Percentiles rank a stretch among this genome's conserved stretches.
Conservation (phyloP, 2,329 filamentous ascomycete species). For the Mycosphaerella arachidis region DNA sequence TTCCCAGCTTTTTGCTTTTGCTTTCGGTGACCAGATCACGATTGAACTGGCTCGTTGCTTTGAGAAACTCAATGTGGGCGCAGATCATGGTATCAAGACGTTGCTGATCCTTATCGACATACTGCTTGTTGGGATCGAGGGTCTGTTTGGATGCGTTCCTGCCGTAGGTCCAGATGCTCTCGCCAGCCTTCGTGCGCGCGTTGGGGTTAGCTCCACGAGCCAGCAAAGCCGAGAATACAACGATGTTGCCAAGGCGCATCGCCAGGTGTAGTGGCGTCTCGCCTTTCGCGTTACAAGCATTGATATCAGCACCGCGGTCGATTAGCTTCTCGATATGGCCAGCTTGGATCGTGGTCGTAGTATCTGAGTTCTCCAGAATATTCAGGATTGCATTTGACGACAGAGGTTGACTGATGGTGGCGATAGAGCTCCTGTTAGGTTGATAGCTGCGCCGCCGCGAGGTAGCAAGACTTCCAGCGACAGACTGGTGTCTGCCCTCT, state of each 20-base stretch:
- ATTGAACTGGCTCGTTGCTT: conserved; percentile 5
- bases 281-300: conserved; percentile 1
- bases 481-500: not conserved
- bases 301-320: conserved; percentile 1
- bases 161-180: conserved; percentile 7
- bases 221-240: conserved; percentile 2
- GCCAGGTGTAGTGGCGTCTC: conserved; percentile 7
- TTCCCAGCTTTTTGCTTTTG: not conserved
- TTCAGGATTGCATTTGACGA: not conserved
- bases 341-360: not conserved
- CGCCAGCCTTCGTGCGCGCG: conserved; percentile 1
- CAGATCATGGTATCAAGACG: conserved; percentile 1
- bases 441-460: not conserved
- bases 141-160: conserved; percentile 2
- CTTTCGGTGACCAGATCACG: not conserved
- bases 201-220: conserved; percentile 1
- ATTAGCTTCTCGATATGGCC: conserved; percentile 5
- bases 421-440: not conserved
- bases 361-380: not conserved
- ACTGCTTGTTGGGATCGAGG: not conserved
- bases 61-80: conserved; percentile 9
- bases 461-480: not conserved
- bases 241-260: conserved; percentile 3
- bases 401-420: not conserved
- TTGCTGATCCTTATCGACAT: not conserved